Conservation (phyloP, 495 filamentous ascomycete genomes). For the Astrothelium subdiscretum region DNA sequence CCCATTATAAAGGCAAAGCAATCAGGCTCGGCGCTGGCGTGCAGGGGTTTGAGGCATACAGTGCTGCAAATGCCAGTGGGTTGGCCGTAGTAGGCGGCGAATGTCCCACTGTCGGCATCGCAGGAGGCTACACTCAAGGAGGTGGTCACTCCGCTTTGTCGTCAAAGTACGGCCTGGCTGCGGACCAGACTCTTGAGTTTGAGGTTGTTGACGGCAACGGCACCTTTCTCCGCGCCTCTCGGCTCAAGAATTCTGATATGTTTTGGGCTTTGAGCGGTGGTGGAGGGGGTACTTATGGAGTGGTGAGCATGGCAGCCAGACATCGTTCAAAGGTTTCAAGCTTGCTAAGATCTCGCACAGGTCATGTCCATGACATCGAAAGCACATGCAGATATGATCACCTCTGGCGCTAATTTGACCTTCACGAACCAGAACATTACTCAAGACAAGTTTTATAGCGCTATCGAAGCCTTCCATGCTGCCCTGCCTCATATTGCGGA, state of each 20-base stretch:
- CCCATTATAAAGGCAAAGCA: slow-evolving; percentile 27
- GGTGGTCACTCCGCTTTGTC: slow-evolving; percentile 30
- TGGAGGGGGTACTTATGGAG: slow-evolving; percentile 17
- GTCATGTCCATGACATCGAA: slow-evolving; percentile 11
- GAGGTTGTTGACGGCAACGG: slow-evolving; percentile 14
- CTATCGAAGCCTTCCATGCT: slow-evolving; percentile 31
- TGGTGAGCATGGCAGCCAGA: not conserved
- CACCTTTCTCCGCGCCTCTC: slow-evolving; percentile 5
- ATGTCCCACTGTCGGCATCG: slow-evolving; percentile 17
- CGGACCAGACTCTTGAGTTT: slow-evolving; percentile 49
- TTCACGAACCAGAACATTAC: slow-evolving; percentile 10
- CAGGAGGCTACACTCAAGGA: slow-evolving; percentile 19
- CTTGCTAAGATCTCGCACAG: not conserved
- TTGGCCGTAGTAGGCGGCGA: slow-evolving; percentile 16
- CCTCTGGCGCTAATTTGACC: slow-evolving; percentile 10
- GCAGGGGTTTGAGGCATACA: slow-evolving; percentile 14
- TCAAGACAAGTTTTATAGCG: slow-evolving; percentile 35
- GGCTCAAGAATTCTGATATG: slow-evolving; percentile 10
- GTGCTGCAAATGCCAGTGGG: slow-evolving; percentile 11
- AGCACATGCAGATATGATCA: slow-evolving; percentile 9
- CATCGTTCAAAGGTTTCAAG: not conserved
- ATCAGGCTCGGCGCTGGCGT: slow-evolving; percentile 18
- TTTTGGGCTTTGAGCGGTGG: slow-evolving; percentile 18
- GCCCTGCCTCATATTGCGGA: slow-evolving; percentile 37
- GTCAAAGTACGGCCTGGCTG: slow-evolving; percentile 44